Base-by-base conservation (phyloP, 345 rosid genomes). In the Iberis pinnata region DNA sequence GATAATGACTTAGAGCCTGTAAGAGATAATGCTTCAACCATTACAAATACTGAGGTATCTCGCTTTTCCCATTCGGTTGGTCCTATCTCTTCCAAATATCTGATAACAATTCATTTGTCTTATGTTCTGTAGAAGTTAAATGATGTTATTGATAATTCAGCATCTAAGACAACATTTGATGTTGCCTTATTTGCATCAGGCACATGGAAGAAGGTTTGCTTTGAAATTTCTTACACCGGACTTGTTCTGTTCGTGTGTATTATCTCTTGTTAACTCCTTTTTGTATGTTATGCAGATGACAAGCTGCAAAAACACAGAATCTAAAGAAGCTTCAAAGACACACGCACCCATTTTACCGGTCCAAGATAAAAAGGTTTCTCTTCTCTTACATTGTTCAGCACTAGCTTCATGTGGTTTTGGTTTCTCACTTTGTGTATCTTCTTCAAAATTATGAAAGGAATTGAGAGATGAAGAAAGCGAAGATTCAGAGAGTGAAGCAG, bases 111-210 rank as follows among this genome's bases (percentile, higher is more conserved):
- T 36, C n/a, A 29, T 9, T 36, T 24, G n/a, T 71, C 12, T 25
- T 18, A 59, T 27, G 4, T 44, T 56, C 43, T 54, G 9, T 80
- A 83, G 95, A 77, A 55, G 61, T 65, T 69, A 16, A 80, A 71
- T 26, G 80, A 74, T 51, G 62, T 55, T 65, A 67, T 46, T 54
- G 67, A 44, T 53, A 79, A 75, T 29, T 63, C 73, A 32, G 81
- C 79, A 60, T 72, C 77, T n/a, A 84, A 81, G 75, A 81, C 88
- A 60, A 76, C 98, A 26, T 78, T 75, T 65, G 93, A 88, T 55
- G 95, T 85, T 60, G 70, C 95, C 20, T 71, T 92, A 35, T 80
- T 81, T 56, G 84, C 76, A 39, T 75, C 95, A 13, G 86, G 75
- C 70, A 51, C 76, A 14, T 79, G 83, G 84, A 84, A 76, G 77